Base-by-base conservation (phyloP, 345 rosid genomes). In the Kernera saxatilis region DNA sequence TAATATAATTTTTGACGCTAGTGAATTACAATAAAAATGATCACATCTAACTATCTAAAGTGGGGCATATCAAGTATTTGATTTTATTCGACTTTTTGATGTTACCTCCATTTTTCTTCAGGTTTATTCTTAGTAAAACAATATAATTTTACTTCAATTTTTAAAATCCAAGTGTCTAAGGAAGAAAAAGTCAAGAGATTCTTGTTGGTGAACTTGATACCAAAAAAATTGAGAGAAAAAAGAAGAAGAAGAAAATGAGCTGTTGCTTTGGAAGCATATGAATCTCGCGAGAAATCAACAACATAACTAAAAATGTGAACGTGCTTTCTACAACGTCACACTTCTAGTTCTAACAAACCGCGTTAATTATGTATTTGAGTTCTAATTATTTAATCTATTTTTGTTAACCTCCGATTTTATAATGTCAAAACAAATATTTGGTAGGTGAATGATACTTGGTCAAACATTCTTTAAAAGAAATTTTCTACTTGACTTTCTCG, bases 321-420 rank as follows among this genome's bases (percentile, higher is more conserved):
- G 78, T 74, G 78, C 74, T 33, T 67, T 67, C 78, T 60, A 67
- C 69, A 68, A 68, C 64, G 64, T 60, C 69, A 51, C 17, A 19
- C 45, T 54, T 49, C 6, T 49, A 8, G 22, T 67, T 67, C n/a
- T 6, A 33, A 4, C 21, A 60, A 67, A 67, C 51, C 69, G 73
- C 64, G 73, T 74, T 60, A 43, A 43, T 33, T 51, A 6, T 32
- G 49, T 41, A 44, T 23, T 50, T 74, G 61, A 58, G 8, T 59
- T 12, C 49, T 52, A 51, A 13, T 74, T 50, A 15, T 49, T 39
- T 44, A 57, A 5, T 58, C 0, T 10, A 27, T 0, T 15, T 23
- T 74, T 59, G 40, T 66, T 23, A 50, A 50, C 15, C 23, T 67
- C 12, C 3, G 25, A 53, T 51, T 67, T 5, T 49, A 30, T 37